These are phyloP conservation scores for Dothistroma pini DNA, from an alignment of 2,329 filamentous ascomycete genomes.

Conservation along the genomic window DNA sequence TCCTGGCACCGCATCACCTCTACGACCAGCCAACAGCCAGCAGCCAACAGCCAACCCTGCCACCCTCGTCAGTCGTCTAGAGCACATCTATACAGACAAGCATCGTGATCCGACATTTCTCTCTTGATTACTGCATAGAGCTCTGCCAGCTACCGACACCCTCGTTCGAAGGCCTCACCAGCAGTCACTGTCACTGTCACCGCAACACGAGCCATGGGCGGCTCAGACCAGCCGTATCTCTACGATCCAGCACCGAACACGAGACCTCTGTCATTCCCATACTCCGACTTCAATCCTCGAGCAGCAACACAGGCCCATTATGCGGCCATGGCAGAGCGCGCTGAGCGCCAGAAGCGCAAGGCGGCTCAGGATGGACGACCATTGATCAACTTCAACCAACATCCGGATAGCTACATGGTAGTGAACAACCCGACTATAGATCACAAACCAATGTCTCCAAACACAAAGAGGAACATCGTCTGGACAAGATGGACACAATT, in stretches of 20 bases:
- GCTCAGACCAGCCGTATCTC: constrained; percentile 61
- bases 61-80: background rate
- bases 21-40: background rate
- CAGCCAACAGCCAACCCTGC: background rate
- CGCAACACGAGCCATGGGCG: constrained; percentile 20
- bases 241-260: constrained; percentile 53
- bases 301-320: constrained; percentile 75
- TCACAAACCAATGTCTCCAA: constrained; percentile 63
- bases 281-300: constrained; percentile 75
- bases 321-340: constrained; percentile 49
- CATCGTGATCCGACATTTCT: background rate
- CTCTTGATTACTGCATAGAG: background rate
- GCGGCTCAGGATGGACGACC: constrained; percentile 70
- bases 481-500: constrained; percentile 67
- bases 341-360: constrained; percentile 51
- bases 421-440: constrained; percentile 59
- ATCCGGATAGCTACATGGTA: constrained; percentile 72
- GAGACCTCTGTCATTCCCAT: constrained; percentile 53
- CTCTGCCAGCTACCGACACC: background rate
- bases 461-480: constrained; percentile 68
- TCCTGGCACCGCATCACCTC: no score
- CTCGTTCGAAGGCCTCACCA: constrained; percentile 1
- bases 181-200: background rate
- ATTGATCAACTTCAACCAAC: constrained; percentile 77
- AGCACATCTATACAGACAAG: background rate